A percentile compares a stretch with the other conserved stretches of the same genome.
Conservation (phyloP, 2,329 filamentous ascomycete species). For the Emmonsia crescens region DNA sequence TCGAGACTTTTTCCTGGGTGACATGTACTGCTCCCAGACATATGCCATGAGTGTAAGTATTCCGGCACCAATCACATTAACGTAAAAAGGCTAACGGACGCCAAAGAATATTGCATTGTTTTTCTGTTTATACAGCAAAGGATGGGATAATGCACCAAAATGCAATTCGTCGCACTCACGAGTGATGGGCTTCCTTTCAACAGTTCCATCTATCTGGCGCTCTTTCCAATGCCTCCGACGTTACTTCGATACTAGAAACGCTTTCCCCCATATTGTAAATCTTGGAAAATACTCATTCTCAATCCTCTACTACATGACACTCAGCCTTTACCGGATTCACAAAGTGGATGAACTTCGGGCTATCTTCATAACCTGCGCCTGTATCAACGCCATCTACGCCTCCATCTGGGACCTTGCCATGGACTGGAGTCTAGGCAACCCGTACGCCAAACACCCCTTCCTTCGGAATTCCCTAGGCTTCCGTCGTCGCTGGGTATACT, state of each 20-base stretch:
- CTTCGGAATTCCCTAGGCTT: constrained; percentile 72
- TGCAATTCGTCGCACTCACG: constrained; percentile 84
- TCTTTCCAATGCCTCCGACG: constrained; percentile 82
- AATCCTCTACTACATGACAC: constrained; percentile 63
- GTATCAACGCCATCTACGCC: constrained; percentile 72
- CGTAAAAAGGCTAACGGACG: background rate
- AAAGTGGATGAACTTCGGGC: constrained; percentile 47
- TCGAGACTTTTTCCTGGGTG: constrained; percentile 91
- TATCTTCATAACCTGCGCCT: constrained; percentile 68
- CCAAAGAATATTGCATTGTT: constrained; percentile 77
- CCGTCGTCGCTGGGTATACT: constrained; percentile 73
- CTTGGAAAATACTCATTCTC: constrained; percentile 83
- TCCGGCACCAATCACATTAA: background rate
- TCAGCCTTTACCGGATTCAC: constrained; percentile 76
- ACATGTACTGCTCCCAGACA: constrained; percentile 93
- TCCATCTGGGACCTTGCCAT: constrained; percentile 91
- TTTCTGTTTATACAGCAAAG: constrained; percentile 80
- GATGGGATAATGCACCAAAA: constrained; percentile 60
- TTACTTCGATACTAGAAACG: constrained; percentile 73
- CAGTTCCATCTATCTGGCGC: constrained; percentile 80
- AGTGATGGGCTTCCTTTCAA: constrained; percentile 71
- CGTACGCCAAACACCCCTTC: constrained; percentile 54
- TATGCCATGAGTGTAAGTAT: constrained; percentile 71
- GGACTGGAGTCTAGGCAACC: constrained; percentile 88
- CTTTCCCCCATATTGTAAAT: constrained; percentile 88